These are phyloP conservation scores for Populus hybrid DNA, from an alignment of 441 rosid genomes.

Conservation along the genomic window DNA sequence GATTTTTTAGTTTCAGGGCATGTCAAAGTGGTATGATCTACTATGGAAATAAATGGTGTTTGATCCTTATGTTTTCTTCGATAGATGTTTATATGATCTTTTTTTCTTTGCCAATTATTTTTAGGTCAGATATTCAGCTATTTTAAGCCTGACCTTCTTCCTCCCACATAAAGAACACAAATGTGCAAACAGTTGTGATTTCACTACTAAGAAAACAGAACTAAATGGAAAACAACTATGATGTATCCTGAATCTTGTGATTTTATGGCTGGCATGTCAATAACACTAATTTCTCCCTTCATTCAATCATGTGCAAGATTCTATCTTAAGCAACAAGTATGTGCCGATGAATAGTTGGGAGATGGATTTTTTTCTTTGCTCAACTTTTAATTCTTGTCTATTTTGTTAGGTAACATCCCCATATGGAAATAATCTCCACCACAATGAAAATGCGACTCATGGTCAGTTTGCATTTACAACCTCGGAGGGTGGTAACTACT, in stretches of 20 bases:
- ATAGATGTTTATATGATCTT: background rate
- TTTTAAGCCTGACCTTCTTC: background rate
- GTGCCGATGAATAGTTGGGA: background rate
- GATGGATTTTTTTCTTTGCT: background rate
- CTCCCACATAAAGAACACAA: background rate
- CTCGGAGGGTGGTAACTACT: slow-evolving; percentile 65
- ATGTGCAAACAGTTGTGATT: background rate
- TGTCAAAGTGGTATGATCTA: background rate
- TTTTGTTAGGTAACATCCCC: slow-evolving; percentile 78
- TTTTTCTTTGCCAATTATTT: background rate
- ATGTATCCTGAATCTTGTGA: background rate
- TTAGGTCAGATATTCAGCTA: background rate
- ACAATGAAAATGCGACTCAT: slow-evolving; percentile 61
- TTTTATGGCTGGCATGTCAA: background rate
- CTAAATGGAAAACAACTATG: background rate
- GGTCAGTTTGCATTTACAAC: slow-evolving; percentile 92
- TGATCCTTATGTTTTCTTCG: background rate
- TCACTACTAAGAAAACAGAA: background rate
- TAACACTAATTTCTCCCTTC: background rate
- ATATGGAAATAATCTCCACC: slow-evolving; percentile 75
- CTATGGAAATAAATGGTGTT: background rate
- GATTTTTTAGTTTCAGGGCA: background rate
- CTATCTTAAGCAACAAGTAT: background rate
- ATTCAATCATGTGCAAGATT: background rate
- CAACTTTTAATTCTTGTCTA: slow-evolving; percentile 2